Conservation (phyloP, 1,139 yeast species). For the Scheffersomyces cryptocercus region DNA sequence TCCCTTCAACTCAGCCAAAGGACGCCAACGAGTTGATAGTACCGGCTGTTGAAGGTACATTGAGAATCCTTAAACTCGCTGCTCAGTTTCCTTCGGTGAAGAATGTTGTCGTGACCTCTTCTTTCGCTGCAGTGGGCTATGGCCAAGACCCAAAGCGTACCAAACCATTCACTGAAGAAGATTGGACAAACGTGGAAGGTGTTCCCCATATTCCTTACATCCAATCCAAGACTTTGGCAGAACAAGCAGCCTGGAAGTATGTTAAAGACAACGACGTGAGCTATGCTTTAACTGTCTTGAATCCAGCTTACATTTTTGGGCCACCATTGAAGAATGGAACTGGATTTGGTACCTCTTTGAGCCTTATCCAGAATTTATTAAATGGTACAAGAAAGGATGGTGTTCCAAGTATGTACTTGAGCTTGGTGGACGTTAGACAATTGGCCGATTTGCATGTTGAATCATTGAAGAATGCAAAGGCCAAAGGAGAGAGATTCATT, state of each 20-base stretch:
- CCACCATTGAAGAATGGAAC: conserved; percentile 7
- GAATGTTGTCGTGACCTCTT: conserved; percentile 56
- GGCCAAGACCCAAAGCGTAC: neutral
- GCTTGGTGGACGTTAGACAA: conserved; percentile 20
- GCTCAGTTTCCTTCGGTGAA: conserved; percentile 47
- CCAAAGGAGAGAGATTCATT: conserved; percentile 13
- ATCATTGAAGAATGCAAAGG: conserved; percentile 10
- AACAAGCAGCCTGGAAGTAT: conserved; percentile 14
- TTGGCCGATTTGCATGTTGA: conserved; percentile 15
- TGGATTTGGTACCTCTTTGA: conserved; percentile 3
- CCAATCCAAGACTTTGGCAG: conserved; percentile 12
- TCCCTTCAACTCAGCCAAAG: conserved; percentile 3
- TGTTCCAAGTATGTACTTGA: conserved; percentile 3
- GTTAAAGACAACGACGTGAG: conserved; percentile 3
- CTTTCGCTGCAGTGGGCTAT: conserved; percentile 46
- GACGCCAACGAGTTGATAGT: conserved; percentile 5
- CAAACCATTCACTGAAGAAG: neutral
- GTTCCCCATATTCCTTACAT: neutral
- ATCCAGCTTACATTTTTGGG: conserved; percentile 20
- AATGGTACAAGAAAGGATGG: conserved; percentile 5
- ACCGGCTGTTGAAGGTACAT: conserved; percentile 39
- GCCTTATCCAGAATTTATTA: conserved; percentile 1
- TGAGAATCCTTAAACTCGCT: conserved; percentile 23
- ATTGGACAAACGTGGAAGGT: neutral
- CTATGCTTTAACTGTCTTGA: conserved; percentile 10